Conservation (phyloP, 192 early-diverging fungal genomes). For the Gamsiella multidivaricata region DNA sequence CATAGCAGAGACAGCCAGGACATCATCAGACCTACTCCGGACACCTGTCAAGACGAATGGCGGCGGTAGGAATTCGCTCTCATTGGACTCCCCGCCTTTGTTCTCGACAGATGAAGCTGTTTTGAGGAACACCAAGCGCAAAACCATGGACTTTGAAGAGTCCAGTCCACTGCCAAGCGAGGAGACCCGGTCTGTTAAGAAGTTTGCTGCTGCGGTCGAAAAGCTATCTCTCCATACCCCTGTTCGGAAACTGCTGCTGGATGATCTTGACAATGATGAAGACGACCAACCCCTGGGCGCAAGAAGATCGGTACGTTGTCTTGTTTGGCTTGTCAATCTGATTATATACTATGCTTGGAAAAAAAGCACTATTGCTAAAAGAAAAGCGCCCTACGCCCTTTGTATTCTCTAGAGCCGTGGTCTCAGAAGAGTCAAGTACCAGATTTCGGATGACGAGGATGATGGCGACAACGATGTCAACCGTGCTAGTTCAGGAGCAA, state of each 20-base stretch:
- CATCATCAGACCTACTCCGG: neutral
- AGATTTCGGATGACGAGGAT: slow-evolving; percentile 30
- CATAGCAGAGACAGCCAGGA: neutral
- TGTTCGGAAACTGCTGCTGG: slow-evolving; percentile 12
- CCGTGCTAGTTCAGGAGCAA: neutral
- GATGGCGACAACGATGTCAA: slow-evolving; percentile 23
- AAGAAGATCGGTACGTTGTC: slow-evolving; percentile 35
- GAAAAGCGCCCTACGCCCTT: too few species aligned
- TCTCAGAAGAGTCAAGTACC: slow-evolving; percentile 31
- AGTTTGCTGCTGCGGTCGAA: slow-evolving; percentile 49
- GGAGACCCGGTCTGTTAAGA: slow-evolving; percentile 30
- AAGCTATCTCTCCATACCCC: slow-evolving; percentile 30
- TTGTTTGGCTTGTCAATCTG: too few species aligned
- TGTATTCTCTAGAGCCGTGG: slow-evolving; percentile 22
- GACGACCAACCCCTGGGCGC: slow-evolving; percentile 1
- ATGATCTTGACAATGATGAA: slow-evolving; percentile 6
- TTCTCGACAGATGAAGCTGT: slow-evolving; percentile 38
- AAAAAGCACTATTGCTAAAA: too few species aligned
- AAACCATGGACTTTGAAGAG: slow-evolving; percentile 25
- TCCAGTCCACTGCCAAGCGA: slow-evolving; percentile 8
- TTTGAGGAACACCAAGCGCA: slow-evolving; percentile 25
- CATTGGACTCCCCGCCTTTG: slow-evolving; percentile 1
- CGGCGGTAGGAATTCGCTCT: neutral
- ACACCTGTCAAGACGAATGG: slow-evolving; percentile 17
- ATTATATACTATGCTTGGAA: too few species aligned